These are phyloP conservation scores for Epichloe uncinata DNA, from an alignment of 2,329 filamentous ascomycete species.

Conservation along the genomic window DNA sequence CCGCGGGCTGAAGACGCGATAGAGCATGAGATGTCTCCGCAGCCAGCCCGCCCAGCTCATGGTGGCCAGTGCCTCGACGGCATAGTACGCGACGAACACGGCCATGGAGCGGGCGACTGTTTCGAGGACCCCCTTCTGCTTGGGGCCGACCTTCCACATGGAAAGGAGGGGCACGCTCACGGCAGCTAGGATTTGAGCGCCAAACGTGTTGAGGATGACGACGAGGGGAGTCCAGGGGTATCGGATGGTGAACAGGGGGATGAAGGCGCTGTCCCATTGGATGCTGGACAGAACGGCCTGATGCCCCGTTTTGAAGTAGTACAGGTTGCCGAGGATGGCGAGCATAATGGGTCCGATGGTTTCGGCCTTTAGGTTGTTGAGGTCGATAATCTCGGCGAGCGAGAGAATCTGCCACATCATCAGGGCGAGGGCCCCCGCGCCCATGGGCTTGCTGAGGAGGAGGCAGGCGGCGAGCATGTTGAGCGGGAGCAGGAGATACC, in stretches of 20 bases:
- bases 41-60: conserved; percentile 84
- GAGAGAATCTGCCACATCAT: conserved; percentile 84
- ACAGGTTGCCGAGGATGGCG: conserved; percentile 78
- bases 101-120: conserved; percentile 57
- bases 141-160: conserved; percentile 80
- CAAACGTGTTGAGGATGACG: conserved; percentile 76
- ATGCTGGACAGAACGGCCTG: conserved; percentile 78
- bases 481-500: conserved; percentile 72
- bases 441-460: conserved; percentile 89
- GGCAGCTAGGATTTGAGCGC: conserved; percentile 72
- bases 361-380: conserved; percentile 46
- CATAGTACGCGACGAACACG: conserved; percentile 70
- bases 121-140: conserved; percentile 51
- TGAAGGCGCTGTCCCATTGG: conserved; percentile 93
- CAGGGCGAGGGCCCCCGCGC: conserved; percentile 67
- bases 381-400: conserved; percentile 50
- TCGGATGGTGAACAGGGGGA: conserved; percentile 65
- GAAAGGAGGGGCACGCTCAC: conserved; percentile 67
- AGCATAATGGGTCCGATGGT: conserved; percentile 75
- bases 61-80: conserved; percentile 69
- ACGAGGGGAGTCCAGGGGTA: conserved; percentile 86
- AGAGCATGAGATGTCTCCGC: conserved; percentile 89
- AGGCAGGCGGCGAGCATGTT: conserved; percentile 67
- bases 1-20: conserved; percentile 79
- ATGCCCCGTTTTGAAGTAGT: conserved; percentile 97